phyloP scores from a whole-genome alignment of 331 rosid species.

The Saraca asoca region DNA sequence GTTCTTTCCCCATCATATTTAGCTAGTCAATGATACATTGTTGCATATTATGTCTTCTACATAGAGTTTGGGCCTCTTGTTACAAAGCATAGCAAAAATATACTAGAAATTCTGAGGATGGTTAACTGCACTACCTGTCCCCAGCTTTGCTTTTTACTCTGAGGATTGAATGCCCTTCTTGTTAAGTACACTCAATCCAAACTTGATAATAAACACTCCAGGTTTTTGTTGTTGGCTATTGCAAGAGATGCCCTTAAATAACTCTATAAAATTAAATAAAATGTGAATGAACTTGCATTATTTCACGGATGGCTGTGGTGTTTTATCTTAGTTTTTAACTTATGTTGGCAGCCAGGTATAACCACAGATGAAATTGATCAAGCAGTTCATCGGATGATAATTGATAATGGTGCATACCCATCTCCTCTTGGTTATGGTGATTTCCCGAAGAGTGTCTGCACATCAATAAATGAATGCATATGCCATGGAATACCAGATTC shows the following conservation, averaged over 20 bases:
- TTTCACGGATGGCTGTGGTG: not conserved
- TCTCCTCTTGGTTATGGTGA: slow-evolving; percentile 95
- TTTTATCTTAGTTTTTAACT: slow-evolving; percentile 42
- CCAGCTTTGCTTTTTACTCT: not conserved
- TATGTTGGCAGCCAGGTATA: slow-evolving; percentile 93
- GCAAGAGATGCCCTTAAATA: slow-evolving; percentile 4
- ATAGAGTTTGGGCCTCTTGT: slow-evolving; percentile 3
- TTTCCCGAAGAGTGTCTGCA: slow-evolving; percentile 97
- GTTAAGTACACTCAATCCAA: not conserved
- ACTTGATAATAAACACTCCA: not conserved
- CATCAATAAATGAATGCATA: slow-evolving; percentile 94
- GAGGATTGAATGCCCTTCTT: not conserved
- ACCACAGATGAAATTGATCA: slow-evolving; percentile 87
- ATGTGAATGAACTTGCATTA: slow-evolving; percentile 3
- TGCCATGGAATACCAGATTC: slow-evolving; percentile 99
- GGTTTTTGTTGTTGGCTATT: slow-evolving; percentile 10
- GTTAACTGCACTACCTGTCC: not conserved
- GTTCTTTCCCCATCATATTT: slow-evolving; percentile 27
- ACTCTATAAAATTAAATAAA: slow-evolving; percentile 17
- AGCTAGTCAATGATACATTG: slow-evolving; percentile 6
- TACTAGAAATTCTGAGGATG: slow-evolving; percentile 4
- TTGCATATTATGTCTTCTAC: not conserved
- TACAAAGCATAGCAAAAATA: slow-evolving; percentile 7
- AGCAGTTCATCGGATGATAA: slow-evolving; percentile 94
- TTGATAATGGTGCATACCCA: slow-evolving; percentile 93